A percentile compares a stretch with the other conserved stretches of the same genome.
Evolutionary conservation across 2,329 filamentous ascomycete genomes (phyloP).

Genomic region (Ophiostoma pallidulum): DNA sequence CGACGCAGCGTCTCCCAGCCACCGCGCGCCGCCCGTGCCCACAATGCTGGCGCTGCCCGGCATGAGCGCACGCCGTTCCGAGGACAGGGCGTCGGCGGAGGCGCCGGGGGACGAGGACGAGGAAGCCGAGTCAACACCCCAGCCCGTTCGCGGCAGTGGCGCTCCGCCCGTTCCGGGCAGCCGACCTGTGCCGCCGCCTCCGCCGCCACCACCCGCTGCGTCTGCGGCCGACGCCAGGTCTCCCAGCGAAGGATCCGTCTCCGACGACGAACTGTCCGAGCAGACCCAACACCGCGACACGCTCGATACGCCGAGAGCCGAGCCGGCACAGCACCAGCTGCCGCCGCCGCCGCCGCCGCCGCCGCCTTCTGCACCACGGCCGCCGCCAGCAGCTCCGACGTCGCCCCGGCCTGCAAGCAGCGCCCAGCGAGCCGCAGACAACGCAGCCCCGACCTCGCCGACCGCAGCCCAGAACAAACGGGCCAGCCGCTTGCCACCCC

Average conservation of each 20-base stretch:
- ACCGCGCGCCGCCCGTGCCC: constrained; percentile 45
- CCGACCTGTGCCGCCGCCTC: constrained; percentile 49
- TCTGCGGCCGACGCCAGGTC: constrained; percentile 45
- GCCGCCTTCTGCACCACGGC: constrained; percentile 35
- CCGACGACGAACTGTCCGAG: constrained; percentile 74
- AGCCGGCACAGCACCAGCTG: constrained; percentile 25
- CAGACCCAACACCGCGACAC: constrained; percentile 29
- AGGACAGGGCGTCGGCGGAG: constrained; percentile 27
- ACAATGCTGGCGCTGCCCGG: constrained; percentile 61
- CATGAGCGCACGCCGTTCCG: constrained; percentile 50
- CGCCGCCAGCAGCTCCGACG: constrained; percentile 27
- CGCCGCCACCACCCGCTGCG: constrained; percentile 44
- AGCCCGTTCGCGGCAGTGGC: constrained; percentile 21
- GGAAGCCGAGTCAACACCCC: constrained; percentile 23
- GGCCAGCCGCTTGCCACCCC: constrained; percentile 47
- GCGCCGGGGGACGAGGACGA: constrained; percentile 22
- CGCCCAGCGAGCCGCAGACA: constrained; percentile 26
- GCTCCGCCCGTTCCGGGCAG: constrained; percentile 38
- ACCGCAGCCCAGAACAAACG: constrained; percentile 37
- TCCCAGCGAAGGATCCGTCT: constrained; percentile 70
- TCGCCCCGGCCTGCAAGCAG: constrained; percentile 29
- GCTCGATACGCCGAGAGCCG: constrained; percentile 31
- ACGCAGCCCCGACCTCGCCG: constrained; percentile 29
- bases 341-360: constrained; percentile 34
- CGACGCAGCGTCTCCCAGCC: constrained; percentile 34